Conservation (phyloP, 2,329 filamentous ascomycete genomes). For the Diaporthe citrichinensis region DNA sequence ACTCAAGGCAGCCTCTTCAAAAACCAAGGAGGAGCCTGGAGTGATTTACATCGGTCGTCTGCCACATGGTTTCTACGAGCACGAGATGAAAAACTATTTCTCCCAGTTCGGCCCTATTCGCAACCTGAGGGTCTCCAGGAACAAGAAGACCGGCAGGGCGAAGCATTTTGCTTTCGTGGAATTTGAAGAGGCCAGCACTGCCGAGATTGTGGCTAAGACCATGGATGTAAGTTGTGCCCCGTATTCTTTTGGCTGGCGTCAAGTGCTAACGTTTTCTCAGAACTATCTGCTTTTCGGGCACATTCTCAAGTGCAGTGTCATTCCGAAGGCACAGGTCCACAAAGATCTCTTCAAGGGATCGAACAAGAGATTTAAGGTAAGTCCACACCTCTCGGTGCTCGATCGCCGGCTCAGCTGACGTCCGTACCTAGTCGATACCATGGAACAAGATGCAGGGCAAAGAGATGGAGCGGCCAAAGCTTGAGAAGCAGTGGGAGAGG, state of each 20-base stretch:
- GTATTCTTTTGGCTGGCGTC: neutral
- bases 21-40: constrained; percentile 71
- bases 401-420: constrained; percentile 8
- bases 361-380: constrained; percentile 85
- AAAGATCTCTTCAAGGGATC: constrained; percentile 89
- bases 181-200: constrained; percentile 82
- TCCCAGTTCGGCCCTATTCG: constrained; percentile 90
- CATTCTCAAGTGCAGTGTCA: constrained; percentile 87
- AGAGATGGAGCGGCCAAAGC: constrained; percentile 79
- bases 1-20: constrained; percentile 27
- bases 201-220: constrained; percentile 91
- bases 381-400: neutral
- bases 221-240: constrained; percentile 74
- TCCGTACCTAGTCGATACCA: constrained; percentile 69
- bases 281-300: constrained; percentile 97
- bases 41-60: constrained; percentile 93
- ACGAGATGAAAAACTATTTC: constrained; percentile 95
- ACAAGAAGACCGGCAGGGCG: constrained; percentile 89
- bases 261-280: constrained; percentile 30
- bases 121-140: constrained; percentile 86
- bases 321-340: constrained; percentile 84
- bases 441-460: constrained; percentile 88
- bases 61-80: constrained; percentile 92
- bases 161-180: constrained; percentile 98
- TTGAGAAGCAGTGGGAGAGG: constrained; percentile 83